Evolutionary conservation across 495 filamentous ascomycete species (phyloP).

Genomic region (Xanthoparmelia taractica): DNA sequence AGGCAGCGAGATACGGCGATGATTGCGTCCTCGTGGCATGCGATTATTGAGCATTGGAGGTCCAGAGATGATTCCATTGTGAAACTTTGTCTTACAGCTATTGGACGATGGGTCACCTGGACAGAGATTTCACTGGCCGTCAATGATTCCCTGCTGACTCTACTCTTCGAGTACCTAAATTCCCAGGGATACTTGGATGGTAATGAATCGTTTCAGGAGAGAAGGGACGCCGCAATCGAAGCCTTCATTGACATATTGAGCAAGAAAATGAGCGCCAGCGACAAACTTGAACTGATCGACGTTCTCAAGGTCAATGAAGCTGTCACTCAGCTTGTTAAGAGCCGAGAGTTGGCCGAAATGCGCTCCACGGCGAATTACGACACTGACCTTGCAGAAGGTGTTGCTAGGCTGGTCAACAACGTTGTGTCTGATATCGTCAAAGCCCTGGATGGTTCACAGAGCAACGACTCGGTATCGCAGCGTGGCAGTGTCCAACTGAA

Average conservation of each 20-base stretch:
- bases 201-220: slow-evolving; percentile 56
- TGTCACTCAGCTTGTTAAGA: slow-evolving; percentile 70
- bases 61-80: slow-evolving; percentile 65
- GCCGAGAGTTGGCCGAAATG: slow-evolving; percentile 65
- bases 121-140: slow-evolving; percentile 90
- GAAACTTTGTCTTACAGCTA: slow-evolving; percentile 77
- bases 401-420: slow-evolving; percentile 94
- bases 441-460: slow-evolving; percentile 48
- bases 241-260: slow-evolving; percentile 89
- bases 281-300: slow-evolving; percentile 88
- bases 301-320: slow-evolving; percentile 81
- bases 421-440: slow-evolving; percentile 77
- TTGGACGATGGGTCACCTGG: slow-evolving; percentile 96
- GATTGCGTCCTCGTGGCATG: slow-evolving; percentile 81
- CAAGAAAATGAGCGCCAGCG: slow-evolving; percentile 91
- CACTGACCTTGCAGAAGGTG: slow-evolving; percentile 85
- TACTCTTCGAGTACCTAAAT: slow-evolving; percentile 72
- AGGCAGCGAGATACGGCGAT: slow-evolving; percentile 76
- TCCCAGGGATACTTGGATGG: slow-evolving; percentile 40
- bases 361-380: slow-evolving; percentile 81
- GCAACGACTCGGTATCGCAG: slow-evolving; percentile 12
- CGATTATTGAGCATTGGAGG: slow-evolving; percentile 75
- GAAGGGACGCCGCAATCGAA: slow-evolving; percentile 80
- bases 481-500: slow-evolving; percentile 48
- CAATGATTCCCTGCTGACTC: slow-evolving; percentile 72